These are phyloP conservation scores for Deuterostichococcus epilithicus DNA, from an alignment of 139 green algal genomes.

Conservation along the genomic window DNA sequence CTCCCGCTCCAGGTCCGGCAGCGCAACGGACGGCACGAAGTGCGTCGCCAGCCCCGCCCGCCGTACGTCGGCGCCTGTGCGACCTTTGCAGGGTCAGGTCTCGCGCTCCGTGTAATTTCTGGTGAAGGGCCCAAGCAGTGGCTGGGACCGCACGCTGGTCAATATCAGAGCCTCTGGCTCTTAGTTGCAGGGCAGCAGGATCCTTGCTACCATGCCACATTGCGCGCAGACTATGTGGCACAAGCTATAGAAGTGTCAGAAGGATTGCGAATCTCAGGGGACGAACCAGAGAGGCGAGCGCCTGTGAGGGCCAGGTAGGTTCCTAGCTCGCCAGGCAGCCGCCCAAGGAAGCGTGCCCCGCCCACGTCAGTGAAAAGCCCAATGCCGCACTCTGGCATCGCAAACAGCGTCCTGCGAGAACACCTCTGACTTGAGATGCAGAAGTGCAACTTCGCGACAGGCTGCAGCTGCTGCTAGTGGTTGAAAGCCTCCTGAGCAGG, in stretches of 20 bases:
- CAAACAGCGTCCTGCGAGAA: conserved; percentile 77
- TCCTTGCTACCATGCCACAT: too few species aligned
- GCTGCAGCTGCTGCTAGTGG: neutral
- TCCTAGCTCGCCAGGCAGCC: conserved; percentile 59
- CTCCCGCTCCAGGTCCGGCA: conserved; percentile 41
- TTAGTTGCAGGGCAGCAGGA: too few species aligned
- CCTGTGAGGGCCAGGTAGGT: conserved; percentile 81
- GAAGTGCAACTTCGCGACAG: neutral
- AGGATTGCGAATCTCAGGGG: neutral
- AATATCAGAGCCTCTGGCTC: too few species aligned
- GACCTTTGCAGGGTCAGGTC: too few species aligned
- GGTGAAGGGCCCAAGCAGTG: too few species aligned
- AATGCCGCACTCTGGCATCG: conserved; percentile 96
- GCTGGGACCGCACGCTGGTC: too few species aligned
- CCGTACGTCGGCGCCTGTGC: conserved; percentile 63
- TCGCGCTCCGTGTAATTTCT: too few species aligned
- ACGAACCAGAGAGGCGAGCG: conserved; percentile 61
- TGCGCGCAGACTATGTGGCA: too few species aligned
- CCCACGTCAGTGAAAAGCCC: conserved; percentile 95
- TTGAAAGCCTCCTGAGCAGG: neutral
- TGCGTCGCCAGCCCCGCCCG: conserved; percentile 81
- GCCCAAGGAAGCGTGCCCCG: conserved; percentile 74
- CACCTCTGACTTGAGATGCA: too few species aligned
- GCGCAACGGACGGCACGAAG: conserved; percentile 54
- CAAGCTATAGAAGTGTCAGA: too few species aligned